Evolutionary conservation across 495 filamentous ascomycete species (phyloP).

Genomic region (Halenospora varia): DNA sequence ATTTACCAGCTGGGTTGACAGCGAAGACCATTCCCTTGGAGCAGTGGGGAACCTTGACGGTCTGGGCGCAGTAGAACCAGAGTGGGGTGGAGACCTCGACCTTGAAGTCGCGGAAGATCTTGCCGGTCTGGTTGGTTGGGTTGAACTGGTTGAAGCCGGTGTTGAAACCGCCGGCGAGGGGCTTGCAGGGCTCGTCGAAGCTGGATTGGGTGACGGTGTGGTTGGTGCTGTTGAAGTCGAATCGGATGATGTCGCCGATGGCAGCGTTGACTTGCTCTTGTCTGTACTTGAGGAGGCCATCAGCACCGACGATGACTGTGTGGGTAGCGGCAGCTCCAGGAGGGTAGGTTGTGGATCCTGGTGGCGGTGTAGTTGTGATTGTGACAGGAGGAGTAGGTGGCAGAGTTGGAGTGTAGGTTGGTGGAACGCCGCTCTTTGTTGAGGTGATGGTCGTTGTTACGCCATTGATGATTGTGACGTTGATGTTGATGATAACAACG

Average conservation of each 20-base stretch:
- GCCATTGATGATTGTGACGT: constrained; percentile 11
- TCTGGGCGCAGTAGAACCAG: constrained; percentile 20
- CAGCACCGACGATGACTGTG: constrained; percentile 23
- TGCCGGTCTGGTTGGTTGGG: constrained; percentile 10
- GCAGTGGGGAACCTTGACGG: constrained; percentile 15
- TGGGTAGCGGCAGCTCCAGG: constrained; percentile 9
- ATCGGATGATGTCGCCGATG: constrained; percentile 29
- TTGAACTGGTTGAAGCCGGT: constrained; percentile 20
- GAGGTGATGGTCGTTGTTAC: constrained; percentile 8
- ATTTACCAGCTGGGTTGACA: constrained; percentile 28
- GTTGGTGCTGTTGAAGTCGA: constrained; percentile 28
- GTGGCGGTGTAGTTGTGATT: background rate
- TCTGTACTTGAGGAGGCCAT: constrained; percentile 22
- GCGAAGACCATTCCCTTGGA: constrained; percentile 31
- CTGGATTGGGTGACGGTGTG: constrained; percentile 32
- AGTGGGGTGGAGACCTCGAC: constrained; percentile 14
- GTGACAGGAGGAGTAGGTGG: background rate
- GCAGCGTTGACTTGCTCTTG: constrained; percentile 23
- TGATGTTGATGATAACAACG: constrained; percentile 11
- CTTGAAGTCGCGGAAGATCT: constrained; percentile 2
- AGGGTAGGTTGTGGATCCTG: background rate
- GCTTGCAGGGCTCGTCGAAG: constrained; percentile 27
- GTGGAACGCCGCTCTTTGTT: background rate
- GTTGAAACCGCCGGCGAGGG: constrained; percentile 19
- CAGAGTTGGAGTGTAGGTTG: constrained; percentile 2